phyloP scores from a whole-genome alignment of 371 early-diverging fungal genomes.

The Mortierella sp. region DNA sequence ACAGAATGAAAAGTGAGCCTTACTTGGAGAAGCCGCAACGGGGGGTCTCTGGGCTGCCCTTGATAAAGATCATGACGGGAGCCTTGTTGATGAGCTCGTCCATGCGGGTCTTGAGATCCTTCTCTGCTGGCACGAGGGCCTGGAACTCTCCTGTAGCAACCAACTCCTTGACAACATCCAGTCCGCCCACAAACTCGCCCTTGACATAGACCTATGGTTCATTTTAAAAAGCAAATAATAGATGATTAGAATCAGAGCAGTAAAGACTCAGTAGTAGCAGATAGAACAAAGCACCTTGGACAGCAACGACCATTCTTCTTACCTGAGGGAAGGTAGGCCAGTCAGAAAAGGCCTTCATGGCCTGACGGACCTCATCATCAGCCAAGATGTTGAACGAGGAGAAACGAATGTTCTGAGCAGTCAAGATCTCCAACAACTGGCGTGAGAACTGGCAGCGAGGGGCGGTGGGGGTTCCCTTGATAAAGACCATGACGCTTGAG shows the following conservation, averaged over 20 bases:
- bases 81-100: constrained; percentile 76
- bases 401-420: constrained; percentile 77
- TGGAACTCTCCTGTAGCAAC: constrained; percentile 84
- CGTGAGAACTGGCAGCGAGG: constrained; percentile 86
- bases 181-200: constrained; percentile 91
- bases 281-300: neutral
- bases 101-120: constrained; percentile 80
- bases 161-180: constrained; percentile 93
- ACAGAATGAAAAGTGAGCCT: neutral
- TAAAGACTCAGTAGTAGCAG: neutral
- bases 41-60: constrained; percentile 90
- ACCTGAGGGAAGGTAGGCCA: constrained; percentile 96
- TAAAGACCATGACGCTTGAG: constrained; percentile 89
- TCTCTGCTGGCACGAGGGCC: constrained; percentile 75
- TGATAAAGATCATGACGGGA: constrained; percentile 94
- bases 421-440: constrained; percentile 77
- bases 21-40: constrained; percentile 91
- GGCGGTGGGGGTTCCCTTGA: constrained; percentile 91
- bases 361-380: constrained; percentile 90
- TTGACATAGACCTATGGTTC: constrained; percentile 75
- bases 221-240: neutral
- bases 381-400: constrained; percentile 92
- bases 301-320: neutral
- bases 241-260: neutral
- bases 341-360: constrained; percentile 87